Evolutionary conservation across 768 basidiomycete genomes (phyloP).

Genomic region (Tylopilus vinaceipallidus): DNA sequence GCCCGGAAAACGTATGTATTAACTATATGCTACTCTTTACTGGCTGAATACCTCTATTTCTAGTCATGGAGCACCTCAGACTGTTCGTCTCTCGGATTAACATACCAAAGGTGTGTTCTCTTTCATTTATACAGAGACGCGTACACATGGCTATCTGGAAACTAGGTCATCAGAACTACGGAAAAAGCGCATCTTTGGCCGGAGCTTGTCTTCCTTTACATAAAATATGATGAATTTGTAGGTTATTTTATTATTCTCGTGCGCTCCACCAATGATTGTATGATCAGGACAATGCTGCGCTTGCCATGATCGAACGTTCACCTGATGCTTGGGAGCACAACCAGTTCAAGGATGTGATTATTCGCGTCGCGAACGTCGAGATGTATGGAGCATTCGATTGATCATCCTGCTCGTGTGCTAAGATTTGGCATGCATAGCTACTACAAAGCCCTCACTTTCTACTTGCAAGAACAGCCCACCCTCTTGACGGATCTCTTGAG

Average conservation of each 20-base stretch:
- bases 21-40: neutral
- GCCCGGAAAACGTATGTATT: slow-evolving; percentile 79
- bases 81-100: slow-evolving; percentile 95
- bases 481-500: slow-evolving; percentile 91
- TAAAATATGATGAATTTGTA: slow-evolving; percentile 96
- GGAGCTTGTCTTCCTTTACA: slow-evolving; percentile 96
- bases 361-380: slow-evolving; percentile 96
- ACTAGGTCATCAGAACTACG: slow-evolving; percentile 85
- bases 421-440: slow-evolving; percentile 49
- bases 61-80: slow-evolving; percentile 99
- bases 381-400: slow-evolving; percentile 53
- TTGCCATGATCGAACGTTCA: slow-evolving; percentile 98
- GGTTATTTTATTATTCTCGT: slow-evolving; percentile 20
- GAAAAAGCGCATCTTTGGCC: slow-evolving; percentile 98
- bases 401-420: neutral
- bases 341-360: slow-evolving; percentile 98
- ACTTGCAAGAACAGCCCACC: slow-evolving; percentile 90
- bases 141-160: neutral
- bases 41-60: slow-evolving; percentile 7
- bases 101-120: slow-evolving; percentile 75
- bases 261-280: slow-evolving; percentile 1
- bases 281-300: slow-evolving; percentile 86
- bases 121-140: neutral
- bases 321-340: slow-evolving; percentile 99
- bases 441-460: slow-evolving; percentile 94